phyloP scores from a whole-genome alignment of 805 yeast species.

The Candida dendrica region DNA sequence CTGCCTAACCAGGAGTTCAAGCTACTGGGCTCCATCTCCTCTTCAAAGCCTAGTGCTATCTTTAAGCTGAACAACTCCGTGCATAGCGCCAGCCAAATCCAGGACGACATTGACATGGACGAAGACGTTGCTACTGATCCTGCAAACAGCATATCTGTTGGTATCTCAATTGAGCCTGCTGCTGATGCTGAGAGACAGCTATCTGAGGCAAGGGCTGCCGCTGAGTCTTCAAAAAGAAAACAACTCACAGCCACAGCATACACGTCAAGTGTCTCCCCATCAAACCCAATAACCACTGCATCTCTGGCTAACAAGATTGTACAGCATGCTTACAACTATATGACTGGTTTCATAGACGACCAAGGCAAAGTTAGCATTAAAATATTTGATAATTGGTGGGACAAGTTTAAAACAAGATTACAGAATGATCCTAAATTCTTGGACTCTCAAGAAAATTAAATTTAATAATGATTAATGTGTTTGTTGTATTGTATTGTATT shows the following conservation, averaged over 20 bases:
- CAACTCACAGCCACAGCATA: constrained; percentile 12
- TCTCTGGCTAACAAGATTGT: constrained; percentile 80
- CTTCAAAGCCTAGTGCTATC: constrained; percentile 82
- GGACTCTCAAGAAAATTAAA: constrained; percentile 27
- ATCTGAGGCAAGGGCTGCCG: constrained; percentile 26
- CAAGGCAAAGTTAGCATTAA: constrained; percentile 81
- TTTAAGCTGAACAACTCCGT: constrained; percentile 58
- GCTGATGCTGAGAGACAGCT: constrained; percentile 56
- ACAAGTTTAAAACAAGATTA: constrained; percentile 69
- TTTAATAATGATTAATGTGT: background rate
- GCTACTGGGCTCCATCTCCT: constrained; percentile 56
- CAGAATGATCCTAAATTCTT: constrained; percentile 78
- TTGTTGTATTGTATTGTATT: background rate
- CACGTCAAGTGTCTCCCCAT: constrained; percentile 24
- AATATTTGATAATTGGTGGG: constrained; percentile 94
- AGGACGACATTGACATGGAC: constrained; percentile 54
- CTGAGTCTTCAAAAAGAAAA: constrained; percentile 8
- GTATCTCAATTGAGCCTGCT: constrained; percentile 86
- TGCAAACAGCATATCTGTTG: constrained; percentile 42
- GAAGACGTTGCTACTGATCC: constrained; percentile 23
- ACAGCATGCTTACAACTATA: constrained; percentile 83
- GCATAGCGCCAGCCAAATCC: constrained; percentile 24
- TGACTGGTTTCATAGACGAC: constrained; percentile 79
- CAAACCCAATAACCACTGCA: constrained; percentile 41
- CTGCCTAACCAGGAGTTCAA: constrained; percentile 49